These are phyloP conservation scores for Aspergillus hancockii DNA, from an alignment of 495 filamentous ascomycete species.

Conservation along the genomic window DNA sequence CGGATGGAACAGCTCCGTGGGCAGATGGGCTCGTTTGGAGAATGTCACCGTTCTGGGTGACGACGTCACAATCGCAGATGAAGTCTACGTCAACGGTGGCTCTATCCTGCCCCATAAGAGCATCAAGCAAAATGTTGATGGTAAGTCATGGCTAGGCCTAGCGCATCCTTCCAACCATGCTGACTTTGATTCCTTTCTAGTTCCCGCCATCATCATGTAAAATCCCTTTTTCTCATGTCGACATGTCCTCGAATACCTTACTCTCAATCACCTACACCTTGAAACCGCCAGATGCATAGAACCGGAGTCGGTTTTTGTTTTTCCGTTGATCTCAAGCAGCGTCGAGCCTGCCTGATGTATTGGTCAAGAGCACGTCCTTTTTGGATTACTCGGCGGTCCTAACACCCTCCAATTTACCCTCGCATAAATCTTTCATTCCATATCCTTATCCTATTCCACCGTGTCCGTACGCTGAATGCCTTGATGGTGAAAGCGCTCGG, in stretches of 20 bases:
- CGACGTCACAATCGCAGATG: conserved; percentile 98
- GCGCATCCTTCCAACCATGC: neutral
- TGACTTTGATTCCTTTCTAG: conserved; percentile 29
- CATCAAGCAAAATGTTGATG: conserved; percentile 97
- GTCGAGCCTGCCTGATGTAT: conserved; percentile 10
- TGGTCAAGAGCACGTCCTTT: conserved; percentile 9
- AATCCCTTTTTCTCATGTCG: conserved; percentile 31
- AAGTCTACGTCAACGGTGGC: conserved; percentile 98
- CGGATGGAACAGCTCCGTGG: conserved; percentile 96
- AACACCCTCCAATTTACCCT: conserved; percentile 19
- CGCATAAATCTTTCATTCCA: conserved; percentile 16
- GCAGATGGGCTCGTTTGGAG: conserved; percentile 94
- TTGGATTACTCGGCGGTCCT: conserved; percentile 11
- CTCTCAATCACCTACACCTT: conserved; percentile 17
- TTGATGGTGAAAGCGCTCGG: conserved; percentile 27
- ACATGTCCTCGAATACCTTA: conserved; percentile 34
- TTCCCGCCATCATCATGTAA: conserved; percentile 88
- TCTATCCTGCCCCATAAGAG: conserved; percentile 97
- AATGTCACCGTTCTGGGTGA: conserved; percentile 97
- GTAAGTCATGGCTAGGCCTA: conserved; percentile 45
- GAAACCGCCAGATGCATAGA: conserved; percentile 41
- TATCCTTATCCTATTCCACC: conserved; percentile 5
- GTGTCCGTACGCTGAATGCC: conserved; percentile 18
- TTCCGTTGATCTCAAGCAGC: conserved; percentile 27
- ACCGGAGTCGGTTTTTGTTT: conserved; percentile 45